Conservation (phyloP, 169 alveolate genomes). For the Theileria parva region DNA sequence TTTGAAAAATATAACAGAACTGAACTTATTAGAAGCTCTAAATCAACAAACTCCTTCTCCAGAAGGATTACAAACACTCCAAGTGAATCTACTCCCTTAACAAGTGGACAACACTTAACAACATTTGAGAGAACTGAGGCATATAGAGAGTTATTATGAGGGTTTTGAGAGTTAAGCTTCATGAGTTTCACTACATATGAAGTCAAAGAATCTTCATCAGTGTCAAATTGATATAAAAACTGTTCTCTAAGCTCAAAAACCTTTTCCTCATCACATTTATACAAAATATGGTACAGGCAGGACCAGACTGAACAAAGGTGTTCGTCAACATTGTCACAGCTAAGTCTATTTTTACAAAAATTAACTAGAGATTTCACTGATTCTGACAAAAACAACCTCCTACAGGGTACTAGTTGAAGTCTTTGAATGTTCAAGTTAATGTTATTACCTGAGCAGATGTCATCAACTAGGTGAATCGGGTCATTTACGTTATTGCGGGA, state of each 20-base stretch:
- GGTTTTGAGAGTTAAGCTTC: background rate
- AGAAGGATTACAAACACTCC: constrained; percentile 18
- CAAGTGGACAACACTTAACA: constrained; percentile 10
- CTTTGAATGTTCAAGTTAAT: constrained; percentile 33
- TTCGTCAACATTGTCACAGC: background rate
- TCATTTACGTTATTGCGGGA: background rate
- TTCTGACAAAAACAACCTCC: constrained; percentile 8
- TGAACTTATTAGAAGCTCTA: constrained; percentile 7
- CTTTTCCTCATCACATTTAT: background rate
- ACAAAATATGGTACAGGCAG: constrained; percentile 23
- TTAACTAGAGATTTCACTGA: constrained; percentile 27
- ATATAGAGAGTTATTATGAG: background rate
- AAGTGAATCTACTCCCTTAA: constrained; percentile 15
- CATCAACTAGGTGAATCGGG: constrained; percentile 20
- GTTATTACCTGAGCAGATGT: constrained; percentile 15
- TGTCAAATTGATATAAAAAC: background rate
- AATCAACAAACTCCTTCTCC: background rate
- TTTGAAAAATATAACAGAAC: constrained; percentile 31
- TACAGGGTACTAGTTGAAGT: background rate
- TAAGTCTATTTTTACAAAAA: constrained; percentile 1
- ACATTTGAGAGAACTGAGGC: background rate
- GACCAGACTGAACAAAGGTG: constrained; percentile 16
- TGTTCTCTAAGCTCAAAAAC: constrained; percentile 5
- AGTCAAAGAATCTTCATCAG: background rate
- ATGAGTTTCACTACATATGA: background rate